Evolutionary conservation across 345 rosid species (phyloP).

Genomic region (Corchorus olitorius): DNA sequence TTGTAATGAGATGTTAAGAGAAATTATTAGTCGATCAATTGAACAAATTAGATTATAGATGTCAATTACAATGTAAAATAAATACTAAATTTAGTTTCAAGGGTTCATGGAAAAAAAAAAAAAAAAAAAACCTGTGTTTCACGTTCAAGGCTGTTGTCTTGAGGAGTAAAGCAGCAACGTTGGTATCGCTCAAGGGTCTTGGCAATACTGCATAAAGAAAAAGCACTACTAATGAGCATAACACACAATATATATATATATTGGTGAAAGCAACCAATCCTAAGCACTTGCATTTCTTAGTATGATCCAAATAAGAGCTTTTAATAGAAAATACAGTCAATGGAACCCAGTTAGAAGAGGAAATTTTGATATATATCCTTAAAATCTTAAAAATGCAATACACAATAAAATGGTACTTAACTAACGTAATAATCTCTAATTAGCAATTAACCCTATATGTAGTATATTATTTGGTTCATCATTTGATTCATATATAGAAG

Average conservation of each 20-base stretch:
- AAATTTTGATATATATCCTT: too few species aligned
- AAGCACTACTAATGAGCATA: neutral
- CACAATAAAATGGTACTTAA: too few species aligned
- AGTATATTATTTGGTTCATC: too few species aligned
- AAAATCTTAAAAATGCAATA: too few species aligned
- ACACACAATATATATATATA: neutral
- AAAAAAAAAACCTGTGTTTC: conserved; percentile 64
- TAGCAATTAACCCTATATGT: too few species aligned
- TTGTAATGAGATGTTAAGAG: neutral
- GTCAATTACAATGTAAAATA: neutral
- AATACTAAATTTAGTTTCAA: neutral
- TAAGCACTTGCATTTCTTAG: neutral
- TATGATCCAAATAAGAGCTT: neutral
- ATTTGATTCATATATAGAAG: too few species aligned
- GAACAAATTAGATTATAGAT: neutral
- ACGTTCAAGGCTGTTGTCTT: conserved; percentile 53
- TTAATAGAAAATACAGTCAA: too few species aligned
- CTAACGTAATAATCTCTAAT: too few species aligned
- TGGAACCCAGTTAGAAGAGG: too few species aligned
- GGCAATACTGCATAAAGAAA: conserved; percentile 38
- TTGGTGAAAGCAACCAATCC: neutral
- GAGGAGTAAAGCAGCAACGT: conserved; percentile 61
- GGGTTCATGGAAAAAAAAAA: neutral
- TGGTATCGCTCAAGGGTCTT: conserved; percentile 77
- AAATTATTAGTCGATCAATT: neutral